Percentiles rank a stretch among this genome's conserved stretches.
These are phyloP conservation scores for Gaeumannomyces tritici DNA, from an alignment of 2,329 filamentous ascomycete genomes.

Conservation along the genomic window DNA sequence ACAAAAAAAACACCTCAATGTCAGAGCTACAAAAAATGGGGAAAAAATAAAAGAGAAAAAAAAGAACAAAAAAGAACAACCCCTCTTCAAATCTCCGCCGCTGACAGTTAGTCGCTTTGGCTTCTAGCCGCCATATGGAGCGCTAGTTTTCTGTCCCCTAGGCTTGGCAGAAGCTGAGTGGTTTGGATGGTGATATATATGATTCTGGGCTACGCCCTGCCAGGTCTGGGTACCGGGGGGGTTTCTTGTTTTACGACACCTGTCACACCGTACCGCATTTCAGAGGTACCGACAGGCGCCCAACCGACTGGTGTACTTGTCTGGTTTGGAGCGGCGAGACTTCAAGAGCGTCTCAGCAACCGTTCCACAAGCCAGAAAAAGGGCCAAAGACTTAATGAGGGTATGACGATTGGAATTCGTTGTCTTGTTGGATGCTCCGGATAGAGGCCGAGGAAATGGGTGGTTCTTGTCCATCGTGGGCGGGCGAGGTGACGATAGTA, in stretches of 20 bases:
- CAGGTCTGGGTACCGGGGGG: neutral
- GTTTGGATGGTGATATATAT: neutral
- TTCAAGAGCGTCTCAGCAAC: neutral
- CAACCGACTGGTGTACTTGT: neutral
- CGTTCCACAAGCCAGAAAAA: neutral
- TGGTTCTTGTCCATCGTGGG: neutral
- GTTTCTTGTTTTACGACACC: neutral
- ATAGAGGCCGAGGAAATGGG: neutral
- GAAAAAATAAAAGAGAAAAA: neutral
- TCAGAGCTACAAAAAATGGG: neutral
- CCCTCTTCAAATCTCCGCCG: neutral
- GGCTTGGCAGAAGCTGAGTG: neutral
- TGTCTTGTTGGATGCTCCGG: neutral
- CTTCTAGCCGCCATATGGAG: neutral
- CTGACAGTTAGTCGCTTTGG: neutral
- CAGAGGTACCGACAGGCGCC: neutral
- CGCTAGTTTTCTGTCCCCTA: neutral
- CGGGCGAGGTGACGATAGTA: neutral
- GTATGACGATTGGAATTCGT: neutral
- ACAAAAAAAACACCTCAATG: neutral
- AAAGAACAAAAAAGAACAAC: neutral
- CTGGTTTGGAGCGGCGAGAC: neutral
- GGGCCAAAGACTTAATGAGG: neutral
- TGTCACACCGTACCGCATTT: neutral
- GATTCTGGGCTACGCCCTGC: neutral